Conservation (phyloP, 768 basidiomycete species). For the Tricholoma saponaceum region DNA sequence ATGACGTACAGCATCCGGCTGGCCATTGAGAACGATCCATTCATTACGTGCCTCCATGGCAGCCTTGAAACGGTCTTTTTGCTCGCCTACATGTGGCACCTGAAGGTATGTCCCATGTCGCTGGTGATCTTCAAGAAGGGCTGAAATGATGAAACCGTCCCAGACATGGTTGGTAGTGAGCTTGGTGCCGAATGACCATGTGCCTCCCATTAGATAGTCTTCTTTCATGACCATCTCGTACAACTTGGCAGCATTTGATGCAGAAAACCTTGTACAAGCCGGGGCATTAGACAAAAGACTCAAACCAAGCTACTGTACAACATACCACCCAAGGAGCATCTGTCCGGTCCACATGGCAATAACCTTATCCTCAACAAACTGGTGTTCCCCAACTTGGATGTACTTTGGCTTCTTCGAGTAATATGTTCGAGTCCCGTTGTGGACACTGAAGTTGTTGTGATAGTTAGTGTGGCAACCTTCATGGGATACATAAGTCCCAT, state of each 20-base stretch:
- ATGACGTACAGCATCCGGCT: slow-evolving; percentile 20
- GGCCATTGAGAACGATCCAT: slow-evolving; percentile 17
- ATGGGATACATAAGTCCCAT: background rate
- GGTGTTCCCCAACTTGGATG: slow-evolving; percentile 24
- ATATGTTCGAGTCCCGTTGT: slow-evolving; percentile 13
- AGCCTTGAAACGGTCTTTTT: slow-evolving; percentile 19
- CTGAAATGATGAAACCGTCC: slow-evolving; percentile 23
- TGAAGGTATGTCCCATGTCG: slow-evolving; percentile 5
- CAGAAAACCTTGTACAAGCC: slow-evolving; percentile 11
- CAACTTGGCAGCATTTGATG: slow-evolving; percentile 11
- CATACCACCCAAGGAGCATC: slow-evolving; percentile 20
- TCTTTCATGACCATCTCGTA: slow-evolving; percentile 13
- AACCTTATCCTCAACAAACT: slow-evolving; percentile 19
- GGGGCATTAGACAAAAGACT: background rate
- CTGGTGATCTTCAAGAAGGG: slow-evolving; percentile 21
- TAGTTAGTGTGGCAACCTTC: slow-evolving; percentile 19
- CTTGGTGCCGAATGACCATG: slow-evolving; percentile 19
- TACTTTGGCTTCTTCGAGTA: slow-evolving; percentile 15
- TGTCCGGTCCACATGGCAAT: slow-evolving; percentile 11
- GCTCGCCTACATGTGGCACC: slow-evolving; percentile 22
- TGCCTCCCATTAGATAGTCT: slow-evolving; percentile 5
- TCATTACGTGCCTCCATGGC: slow-evolving; percentile 22
- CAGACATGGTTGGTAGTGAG: slow-evolving; percentile 25
- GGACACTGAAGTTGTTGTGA: slow-evolving; percentile 18
- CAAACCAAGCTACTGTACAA: background rate